These are phyloP conservation scores for Naganishia vaughanmartiniae DNA, from an alignment of 768 basidiomycete genomes.

Conservation along the genomic window DNA sequence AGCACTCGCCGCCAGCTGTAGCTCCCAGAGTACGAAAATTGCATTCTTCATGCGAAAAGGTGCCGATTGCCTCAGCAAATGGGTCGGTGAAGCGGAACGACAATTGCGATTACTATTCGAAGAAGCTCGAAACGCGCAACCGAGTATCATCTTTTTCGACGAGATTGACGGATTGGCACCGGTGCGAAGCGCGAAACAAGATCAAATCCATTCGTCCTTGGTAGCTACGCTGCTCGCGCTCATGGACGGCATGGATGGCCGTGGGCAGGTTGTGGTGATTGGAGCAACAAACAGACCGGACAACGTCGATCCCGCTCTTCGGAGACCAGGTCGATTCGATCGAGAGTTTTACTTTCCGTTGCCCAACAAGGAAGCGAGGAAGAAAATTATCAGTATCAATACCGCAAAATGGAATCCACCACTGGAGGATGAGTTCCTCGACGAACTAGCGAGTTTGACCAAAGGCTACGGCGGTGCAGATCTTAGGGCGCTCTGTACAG, in stretches of 20 bases:
- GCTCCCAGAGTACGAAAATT: constrained; percentile 79
- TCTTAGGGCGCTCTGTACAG: constrained; percentile 89
- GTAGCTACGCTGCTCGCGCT: constrained; percentile 91
- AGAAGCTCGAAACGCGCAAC: constrained; percentile 86
- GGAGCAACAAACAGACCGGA: constrained; percentile 97
- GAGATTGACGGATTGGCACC: constrained; percentile 99
- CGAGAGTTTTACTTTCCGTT: constrained; percentile 96
- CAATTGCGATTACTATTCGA: constrained; percentile 93
- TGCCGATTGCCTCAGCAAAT: constrained; percentile 94
- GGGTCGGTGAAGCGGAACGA: constrained; percentile 98
- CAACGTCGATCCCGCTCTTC: constrained; percentile 91
- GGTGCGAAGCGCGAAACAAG: constrained; percentile 95
- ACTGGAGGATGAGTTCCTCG: constrained; percentile 59
- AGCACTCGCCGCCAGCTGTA: constrained; percentile 88
- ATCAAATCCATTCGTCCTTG: constrained; percentile 97
- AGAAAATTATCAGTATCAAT: constrained; percentile 85
- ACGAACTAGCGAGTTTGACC: constrained; percentile 78
- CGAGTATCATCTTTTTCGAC: constrained; percentile 98
- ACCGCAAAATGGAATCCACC: constrained; percentile 86
- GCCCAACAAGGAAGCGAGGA: constrained; percentile 76
- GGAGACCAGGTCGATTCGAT: constrained; percentile 93
- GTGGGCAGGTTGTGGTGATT: constrained; percentile 94
- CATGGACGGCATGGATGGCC: constrained; percentile 99
- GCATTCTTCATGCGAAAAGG: constrained; percentile 99
- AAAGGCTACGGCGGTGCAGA: constrained; percentile 99